Percentiles rank a stretch among this genome's conserved stretches.
Evolutionary conservation across 352 stramenopile genomes (phyloP).

Genomic region (Phytophthora multivora): DNA sequence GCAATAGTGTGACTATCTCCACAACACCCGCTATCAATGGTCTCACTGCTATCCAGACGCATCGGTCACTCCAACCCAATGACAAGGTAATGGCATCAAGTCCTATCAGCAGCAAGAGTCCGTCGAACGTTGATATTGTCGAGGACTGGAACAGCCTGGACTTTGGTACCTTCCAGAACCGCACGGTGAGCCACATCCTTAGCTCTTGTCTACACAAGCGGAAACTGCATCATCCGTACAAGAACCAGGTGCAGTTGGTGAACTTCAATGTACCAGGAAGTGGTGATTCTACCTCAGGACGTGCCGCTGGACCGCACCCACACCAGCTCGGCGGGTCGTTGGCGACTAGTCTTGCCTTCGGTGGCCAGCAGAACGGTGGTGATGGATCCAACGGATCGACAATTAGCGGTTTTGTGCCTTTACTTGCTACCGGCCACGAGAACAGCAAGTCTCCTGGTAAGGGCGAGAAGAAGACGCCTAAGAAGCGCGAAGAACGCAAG

Average conservation of each 20-base stretch:
- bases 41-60: slow-evolving; percentile 27
- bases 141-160: slow-evolving; percentile 82
- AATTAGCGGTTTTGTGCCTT: slow-evolving; percentile 37
- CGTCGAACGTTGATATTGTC: slow-evolving; percentile 78
- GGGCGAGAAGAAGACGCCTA: slow-evolving; percentile 58
- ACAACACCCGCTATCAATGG: slow-evolving; percentile 20
- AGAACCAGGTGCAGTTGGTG: slow-evolving; percentile 83
- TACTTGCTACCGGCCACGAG: slow-evolving; percentile 42
- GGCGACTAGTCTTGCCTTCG: slow-evolving; percentile 62
- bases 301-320: slow-evolving; percentile 16
- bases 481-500: slow-evolving; percentile 71
- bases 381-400: slow-evolving; percentile 19
- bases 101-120: slow-evolving; percentile 64
- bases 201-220: slow-evolving; percentile 84
- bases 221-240: slow-evolving; percentile 85
- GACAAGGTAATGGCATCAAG: slow-evolving; percentile 60
- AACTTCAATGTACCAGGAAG: slow-evolving; percentile 76
- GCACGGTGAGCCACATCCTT: slow-evolving; percentile 83
- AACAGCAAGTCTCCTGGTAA: slow-evolving; percentile 35
- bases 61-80: slow-evolving; percentile 19
- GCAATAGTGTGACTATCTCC: slow-evolving; percentile 9
- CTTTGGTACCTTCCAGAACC: slow-evolving; percentile 85
- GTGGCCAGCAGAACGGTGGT: slow-evolving; percentile 34
- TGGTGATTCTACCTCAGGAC: slow-evolving; percentile 8
- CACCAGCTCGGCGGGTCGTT: slow-evolving; percentile 53